Percentiles rank a stretch among this genome's conserved stretches.
phyloP scores from a whole-genome alignment of 129 eudicot species.

The Ambrosia artemisiifolia region DNA sequence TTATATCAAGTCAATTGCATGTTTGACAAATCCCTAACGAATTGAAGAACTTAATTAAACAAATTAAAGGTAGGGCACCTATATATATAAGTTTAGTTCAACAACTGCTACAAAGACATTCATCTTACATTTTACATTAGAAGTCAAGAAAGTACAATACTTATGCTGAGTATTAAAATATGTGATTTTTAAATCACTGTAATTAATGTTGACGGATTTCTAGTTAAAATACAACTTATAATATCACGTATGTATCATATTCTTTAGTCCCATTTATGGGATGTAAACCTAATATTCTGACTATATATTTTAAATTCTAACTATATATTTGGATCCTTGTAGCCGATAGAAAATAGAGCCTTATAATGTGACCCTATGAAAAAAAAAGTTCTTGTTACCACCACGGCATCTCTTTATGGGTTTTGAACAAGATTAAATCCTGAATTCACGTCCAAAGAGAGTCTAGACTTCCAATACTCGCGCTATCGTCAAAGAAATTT shows the following conservation, averaged over 20 bases:
- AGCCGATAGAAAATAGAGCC: too few relatives aligned
- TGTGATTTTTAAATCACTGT: not conserved
- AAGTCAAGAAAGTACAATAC: not conserved
- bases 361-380: too few relatives aligned
- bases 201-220: not conserved
- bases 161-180: not conserved
- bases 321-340: too few relatives aligned
- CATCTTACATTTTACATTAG: not conserved
- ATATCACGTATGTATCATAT: not conserved
- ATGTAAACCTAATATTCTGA: not conserved
- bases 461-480: conserved; percentile 33
- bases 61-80: not conserved
- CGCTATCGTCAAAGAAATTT: conserved; percentile 42
- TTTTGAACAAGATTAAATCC: not conserved
- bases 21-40: not conserved
- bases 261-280: not conserved
- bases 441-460: conserved; percentile 55
- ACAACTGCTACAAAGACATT: not conserved
- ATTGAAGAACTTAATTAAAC: not conserved
- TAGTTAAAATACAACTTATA: not conserved
- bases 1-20: not conserved
- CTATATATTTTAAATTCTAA: too few relatives aligned
- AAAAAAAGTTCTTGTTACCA: too few relatives aligned
- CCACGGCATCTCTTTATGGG: not conserved
- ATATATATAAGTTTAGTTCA: not conserved